These are phyloP conservation scores for Paxillus ammoniavirescens DNA, from an alignment of 768 basidiomycete species.

Conservation along the genomic window DNA sequence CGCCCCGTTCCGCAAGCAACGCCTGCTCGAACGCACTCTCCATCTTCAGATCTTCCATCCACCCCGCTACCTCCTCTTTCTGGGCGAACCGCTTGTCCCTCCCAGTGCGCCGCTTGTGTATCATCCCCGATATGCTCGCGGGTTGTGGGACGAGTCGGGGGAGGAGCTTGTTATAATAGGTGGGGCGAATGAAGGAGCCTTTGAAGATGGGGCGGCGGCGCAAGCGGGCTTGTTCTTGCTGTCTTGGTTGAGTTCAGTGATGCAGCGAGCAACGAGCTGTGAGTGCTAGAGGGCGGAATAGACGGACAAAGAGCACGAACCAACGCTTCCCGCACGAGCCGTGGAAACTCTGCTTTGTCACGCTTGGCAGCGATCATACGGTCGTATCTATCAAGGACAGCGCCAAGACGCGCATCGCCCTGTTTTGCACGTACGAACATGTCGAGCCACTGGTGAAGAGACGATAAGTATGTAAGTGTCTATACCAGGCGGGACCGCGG, in stretches of 20 bases:
- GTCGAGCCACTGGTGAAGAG: slow-evolving; percentile 48
- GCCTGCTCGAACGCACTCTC: slow-evolving; percentile 41
- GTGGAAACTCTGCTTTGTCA: slow-evolving; percentile 47
- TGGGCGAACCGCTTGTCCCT: slow-evolving; percentile 46
- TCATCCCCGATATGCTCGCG: slow-evolving; percentile 64
- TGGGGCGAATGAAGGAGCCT: slow-evolving; percentile 65
- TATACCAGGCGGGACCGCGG: not conserved
- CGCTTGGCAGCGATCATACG: slow-evolving; percentile 50
- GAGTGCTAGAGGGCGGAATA: not conserved
- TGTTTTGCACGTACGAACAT: slow-evolving; percentile 50
- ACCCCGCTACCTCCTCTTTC: slow-evolving; percentile 32
- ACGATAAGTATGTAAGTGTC: not conserved
- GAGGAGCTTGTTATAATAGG: slow-evolving; percentile 64
- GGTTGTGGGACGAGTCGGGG: slow-evolving; percentile 85
- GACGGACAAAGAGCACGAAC: slow-evolving; percentile 35
- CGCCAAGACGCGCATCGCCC: slow-evolving; percentile 48
- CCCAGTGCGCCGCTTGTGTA: slow-evolving; percentile 44
- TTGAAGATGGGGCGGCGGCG: slow-evolving; percentile 67
- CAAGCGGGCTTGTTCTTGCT: slow-evolving; percentile 59
- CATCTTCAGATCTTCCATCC: slow-evolving; percentile 31
- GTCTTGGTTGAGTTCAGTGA: slow-evolving; percentile 1
- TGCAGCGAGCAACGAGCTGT: not conserved
- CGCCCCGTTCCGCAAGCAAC: slow-evolving; percentile 4
- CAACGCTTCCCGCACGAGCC: slow-evolving; percentile 47
- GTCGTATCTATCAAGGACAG: slow-evolving; percentile 57